These are phyloP conservation scores for Toxicodendron radicans DNA, from an alignment of 345 rosid genomes.

Conservation along the genomic window DNA sequence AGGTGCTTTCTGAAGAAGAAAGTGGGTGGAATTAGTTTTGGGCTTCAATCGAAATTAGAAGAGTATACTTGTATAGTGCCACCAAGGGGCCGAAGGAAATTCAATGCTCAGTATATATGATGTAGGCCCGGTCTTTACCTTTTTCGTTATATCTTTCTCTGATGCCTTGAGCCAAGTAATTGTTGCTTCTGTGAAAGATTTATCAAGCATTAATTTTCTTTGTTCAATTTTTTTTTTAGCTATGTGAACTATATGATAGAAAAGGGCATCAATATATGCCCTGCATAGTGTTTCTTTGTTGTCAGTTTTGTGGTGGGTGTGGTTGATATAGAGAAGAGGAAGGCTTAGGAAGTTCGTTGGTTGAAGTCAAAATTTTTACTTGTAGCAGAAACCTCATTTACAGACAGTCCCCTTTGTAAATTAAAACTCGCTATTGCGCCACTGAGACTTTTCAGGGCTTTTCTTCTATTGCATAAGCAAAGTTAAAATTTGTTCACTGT, in stretches of 20 bases:
- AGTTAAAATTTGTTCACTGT: background rate
- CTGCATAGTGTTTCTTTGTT: constrained; percentile 28
- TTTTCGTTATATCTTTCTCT: constrained; percentile 14
- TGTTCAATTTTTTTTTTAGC: constrained; percentile 6
- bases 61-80: constrained; percentile 34
- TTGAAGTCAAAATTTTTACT: constrained; percentile 31
- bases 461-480: background rate
- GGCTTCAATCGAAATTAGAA: constrained; percentile 10
- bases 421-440: constrained; percentile 15
- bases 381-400: constrained; percentile 22
- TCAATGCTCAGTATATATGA: background rate
- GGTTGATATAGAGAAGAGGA: constrained; percentile 22
- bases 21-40: constrained; percentile 8
- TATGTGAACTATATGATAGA: constrained; percentile 28
- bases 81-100: constrained; percentile 24
- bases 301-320: constrained; percentile 44
- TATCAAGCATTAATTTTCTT: constrained; percentile 22
- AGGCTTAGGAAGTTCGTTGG: constrained; percentile 23
- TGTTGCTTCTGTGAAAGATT: constrained; percentile 36
- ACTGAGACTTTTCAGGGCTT: constrained; percentile 8
- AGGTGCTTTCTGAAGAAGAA: background rate
- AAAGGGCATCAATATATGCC: constrained; percentile 37
- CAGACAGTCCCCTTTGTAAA: constrained; percentile 30
- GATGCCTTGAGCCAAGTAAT: constrained; percentile 27
- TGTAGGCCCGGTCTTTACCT: constrained; percentile 8